phyloP scores from a whole-genome alignment of 805 yeast species.

The Ogataea zsoltii region DNA sequence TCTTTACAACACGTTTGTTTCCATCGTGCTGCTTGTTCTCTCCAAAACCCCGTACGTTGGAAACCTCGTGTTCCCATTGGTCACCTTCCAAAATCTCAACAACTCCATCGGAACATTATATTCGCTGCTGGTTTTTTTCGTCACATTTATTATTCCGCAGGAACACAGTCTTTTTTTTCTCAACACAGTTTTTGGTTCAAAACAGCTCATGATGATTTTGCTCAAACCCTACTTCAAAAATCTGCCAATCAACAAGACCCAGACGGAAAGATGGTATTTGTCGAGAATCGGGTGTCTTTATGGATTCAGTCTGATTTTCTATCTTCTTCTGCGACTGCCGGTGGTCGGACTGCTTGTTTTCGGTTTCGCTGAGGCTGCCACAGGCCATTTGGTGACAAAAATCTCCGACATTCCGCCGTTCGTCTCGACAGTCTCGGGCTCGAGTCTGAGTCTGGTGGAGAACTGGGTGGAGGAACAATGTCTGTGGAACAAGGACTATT shows the following conservation, averaged over 20 bases:
- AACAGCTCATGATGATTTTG: slow-evolving; percentile 46
- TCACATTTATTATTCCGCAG: slow-evolving; percentile 39
- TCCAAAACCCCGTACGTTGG: slow-evolving; percentile 46
- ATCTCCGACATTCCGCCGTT: slow-evolving; percentile 48
- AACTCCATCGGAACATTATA: slow-evolving; percentile 47
- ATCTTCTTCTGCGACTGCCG: slow-evolving; percentile 43
- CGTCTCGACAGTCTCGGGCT: neutral
- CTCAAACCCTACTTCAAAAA: slow-evolving; percentile 51
- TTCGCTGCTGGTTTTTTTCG: slow-evolving; percentile 39
- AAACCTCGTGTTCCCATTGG: slow-evolving; percentile 39
- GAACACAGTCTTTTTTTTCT: slow-evolving; percentile 38
- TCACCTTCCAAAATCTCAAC: slow-evolving; percentile 45
- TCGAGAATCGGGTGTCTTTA: slow-evolving; percentile 56
- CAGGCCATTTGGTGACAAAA: slow-evolving; percentile 55
- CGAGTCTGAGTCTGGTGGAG: slow-evolving; percentile 3
- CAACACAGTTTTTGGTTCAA: slow-evolving; percentile 47
- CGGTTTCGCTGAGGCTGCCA: slow-evolving; percentile 53
- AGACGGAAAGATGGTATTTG: slow-evolving; percentile 48
- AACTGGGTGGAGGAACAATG: slow-evolving; percentile 19
- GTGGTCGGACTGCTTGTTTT: slow-evolving; percentile 48
- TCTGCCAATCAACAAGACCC: slow-evolving; percentile 44
- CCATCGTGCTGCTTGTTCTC: slow-evolving; percentile 35
- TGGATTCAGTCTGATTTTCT: slow-evolving; percentile 55
- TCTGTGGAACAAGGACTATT: slow-evolving; percentile 20
- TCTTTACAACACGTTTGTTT: slow-evolving; percentile 27